phyloP scores from a whole-genome alignment of 2,329 filamentous ascomycete genomes.

The Lojkania enalia region DNA sequence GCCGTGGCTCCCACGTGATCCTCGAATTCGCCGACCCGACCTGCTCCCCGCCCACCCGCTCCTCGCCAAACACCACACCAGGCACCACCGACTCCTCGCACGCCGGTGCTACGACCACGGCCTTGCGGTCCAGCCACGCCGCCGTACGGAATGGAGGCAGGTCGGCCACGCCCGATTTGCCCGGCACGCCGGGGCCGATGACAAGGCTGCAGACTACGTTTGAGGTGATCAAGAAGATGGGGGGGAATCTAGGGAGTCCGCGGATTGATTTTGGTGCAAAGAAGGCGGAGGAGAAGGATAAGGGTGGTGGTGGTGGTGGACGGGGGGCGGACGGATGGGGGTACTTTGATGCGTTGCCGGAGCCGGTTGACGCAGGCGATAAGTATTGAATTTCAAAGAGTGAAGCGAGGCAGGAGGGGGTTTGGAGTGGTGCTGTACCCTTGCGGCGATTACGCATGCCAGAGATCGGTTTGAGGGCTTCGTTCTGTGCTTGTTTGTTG shows the following conservation, averaged over 20 bases:
- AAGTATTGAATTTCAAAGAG: too few species aligned
- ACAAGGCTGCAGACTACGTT: conserved; percentile 33
- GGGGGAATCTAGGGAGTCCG: conserved; percentile 25
- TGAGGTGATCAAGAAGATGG: conserved; percentile 32
- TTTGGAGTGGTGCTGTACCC: too few species aligned
- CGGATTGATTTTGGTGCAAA: conserved; percentile 9
- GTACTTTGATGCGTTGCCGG: conserved; percentile 29
- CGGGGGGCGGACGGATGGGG: conserved; percentile 10
- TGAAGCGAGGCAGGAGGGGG: too few species aligned
- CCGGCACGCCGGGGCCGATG: conserved; percentile 3
- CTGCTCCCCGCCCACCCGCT: conserved; percentile 7
- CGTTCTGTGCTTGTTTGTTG: too few species aligned
- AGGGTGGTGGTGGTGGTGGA: conserved; percentile 2
- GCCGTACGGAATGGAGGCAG: background rate
- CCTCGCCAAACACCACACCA: conserved; percentile 1
- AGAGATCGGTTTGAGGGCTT: too few species aligned
- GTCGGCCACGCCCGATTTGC: background rate
- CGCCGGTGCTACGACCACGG: background rate
- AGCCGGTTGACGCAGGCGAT: conserved; percentile 10
- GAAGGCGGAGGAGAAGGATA: conserved; percentile 6
- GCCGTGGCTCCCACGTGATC: conserved; percentile 18
- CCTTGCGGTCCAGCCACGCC: background rate
- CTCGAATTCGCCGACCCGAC: conserved; percentile 30
- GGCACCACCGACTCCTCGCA: background rate
- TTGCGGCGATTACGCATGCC: too few species aligned